A percentile compares a stretch with the other conserved stretches of the same genome.
Conservation (phyloP, 2,329 filamentous ascomycete genomes). For the Allantophomopsis cytisporea region DNA sequence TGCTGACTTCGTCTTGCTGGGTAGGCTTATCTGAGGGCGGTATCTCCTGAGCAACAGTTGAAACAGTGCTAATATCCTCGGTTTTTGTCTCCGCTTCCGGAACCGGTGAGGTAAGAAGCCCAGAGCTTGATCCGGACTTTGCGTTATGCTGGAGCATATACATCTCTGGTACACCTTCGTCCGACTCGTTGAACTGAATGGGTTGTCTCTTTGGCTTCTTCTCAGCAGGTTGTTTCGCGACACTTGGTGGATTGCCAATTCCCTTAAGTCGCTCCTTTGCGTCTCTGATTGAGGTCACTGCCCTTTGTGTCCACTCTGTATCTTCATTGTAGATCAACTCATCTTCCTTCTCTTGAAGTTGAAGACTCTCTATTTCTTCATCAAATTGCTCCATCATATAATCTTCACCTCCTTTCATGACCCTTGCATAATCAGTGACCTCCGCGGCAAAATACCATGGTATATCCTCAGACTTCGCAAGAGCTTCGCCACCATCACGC, state of each 20-base stretch:
- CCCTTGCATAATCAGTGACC: conserved; percentile 83
- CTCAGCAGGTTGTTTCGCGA: conserved; percentile 33
- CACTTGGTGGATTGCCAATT: conserved; percentile 49
- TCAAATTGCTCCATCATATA: conserved; percentile 80
- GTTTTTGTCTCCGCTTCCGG: conserved; percentile 3
- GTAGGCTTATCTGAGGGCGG: background rate
- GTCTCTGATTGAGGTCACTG: conserved; percentile 59
- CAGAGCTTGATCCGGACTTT: conserved; percentile 25
- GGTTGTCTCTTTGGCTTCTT: conserved; percentile 30
- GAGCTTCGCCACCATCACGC: conserved; percentile 58
- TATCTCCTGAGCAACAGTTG: background rate
- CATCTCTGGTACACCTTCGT: conserved; percentile 33
- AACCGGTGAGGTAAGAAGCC: conserved; percentile 5
- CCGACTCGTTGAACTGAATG: conserved; percentile 30
- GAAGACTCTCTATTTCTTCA: conserved; percentile 61
- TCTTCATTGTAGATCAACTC: conserved; percentile 87
- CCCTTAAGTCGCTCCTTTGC: conserved; percentile 63
- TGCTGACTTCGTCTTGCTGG: background rate
- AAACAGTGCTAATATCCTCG: background rate
- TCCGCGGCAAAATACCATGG: conserved; percentile 95
- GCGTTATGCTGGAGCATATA: conserved; percentile 32
- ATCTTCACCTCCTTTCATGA: conserved; percentile 85
- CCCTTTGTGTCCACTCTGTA: conserved; percentile 82
- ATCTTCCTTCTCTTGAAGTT: conserved; percentile 72
- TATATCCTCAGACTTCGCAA: conserved; percentile 59